Evolutionary conservation across 805 yeast genomes (phyloP), one percentile per base, ranked within the genome.

Genomic region (Starmerella apis): DNA sequence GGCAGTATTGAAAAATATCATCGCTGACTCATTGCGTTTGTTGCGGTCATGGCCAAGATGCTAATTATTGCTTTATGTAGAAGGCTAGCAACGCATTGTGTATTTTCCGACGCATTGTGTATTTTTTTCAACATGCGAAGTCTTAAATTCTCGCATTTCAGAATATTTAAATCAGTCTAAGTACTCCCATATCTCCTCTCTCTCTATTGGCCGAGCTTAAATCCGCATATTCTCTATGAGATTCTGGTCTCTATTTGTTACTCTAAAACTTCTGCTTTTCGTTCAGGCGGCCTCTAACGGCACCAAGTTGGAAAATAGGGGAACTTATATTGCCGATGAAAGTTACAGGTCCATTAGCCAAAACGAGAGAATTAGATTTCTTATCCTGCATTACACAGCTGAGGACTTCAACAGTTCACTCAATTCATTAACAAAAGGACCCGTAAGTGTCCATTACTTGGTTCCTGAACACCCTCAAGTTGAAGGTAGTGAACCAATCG

Each of bases 271-370:
- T 6, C 22, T 33, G 37, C 37, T 33, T 16, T 4, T 18, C 9
- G 25, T 20, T n/a, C 25, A 13, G 10, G 43, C 43, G 11, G 43
- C 43, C 2, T 14, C 28, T 4, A 38, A 38, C 8, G 43, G 30
- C 5, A 38, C 43, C 3, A 24, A n/a, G 16, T n/a, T 38, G 8
- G 30, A 38, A 24, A 38, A 38, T 6, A 23, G 28, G 30, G 43
- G 43, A n/a, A 38, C 43, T 19, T 38, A 38, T 20, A 38, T 38
- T 11, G 43, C 43, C 6, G 30, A 38, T 20, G 43, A 38, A 13
- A 23, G 22, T 19, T 24, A 23, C 11, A 2, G 43, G 7, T 38
- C 43, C 7, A 20, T 23, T 3, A 38, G 43, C 31, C 43, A 38
- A 14, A 38, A 38, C n/a, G 43, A 38, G 20, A 23, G 43, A 23